Evolutionary conservation across 2,329 filamentous ascomycete species (phyloP).

Genomic region (Blastomyces silverae): DNA sequence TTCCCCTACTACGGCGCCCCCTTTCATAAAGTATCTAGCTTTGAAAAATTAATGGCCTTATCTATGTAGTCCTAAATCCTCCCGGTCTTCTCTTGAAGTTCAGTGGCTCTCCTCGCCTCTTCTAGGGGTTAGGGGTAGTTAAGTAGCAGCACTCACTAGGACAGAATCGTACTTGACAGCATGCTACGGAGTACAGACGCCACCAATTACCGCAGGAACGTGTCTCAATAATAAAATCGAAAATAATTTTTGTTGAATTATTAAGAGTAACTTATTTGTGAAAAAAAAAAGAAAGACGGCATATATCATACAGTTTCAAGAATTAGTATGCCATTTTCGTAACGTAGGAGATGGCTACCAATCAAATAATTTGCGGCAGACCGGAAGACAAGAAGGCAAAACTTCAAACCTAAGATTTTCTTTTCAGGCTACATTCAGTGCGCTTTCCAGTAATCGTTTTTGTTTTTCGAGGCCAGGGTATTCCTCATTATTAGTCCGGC

Average conservation of each 20-base stretch:
- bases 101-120: background rate
- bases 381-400: background rate
- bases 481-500: background rate
- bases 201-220: background rate
- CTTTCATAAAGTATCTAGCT: background rate
- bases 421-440: background rate
- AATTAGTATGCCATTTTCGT: too few species aligned
- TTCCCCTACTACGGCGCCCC: background rate
- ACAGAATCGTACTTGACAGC: background rate
- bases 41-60: background rate
- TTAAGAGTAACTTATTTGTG: background rate
- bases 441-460: background rate
- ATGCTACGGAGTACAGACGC: background rate
- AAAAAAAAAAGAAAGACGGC: too few species aligned
- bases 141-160: background rate
- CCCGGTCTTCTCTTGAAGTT: background rate
- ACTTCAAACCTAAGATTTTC: background rate
- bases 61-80: background rate
- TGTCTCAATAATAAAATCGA: background rate
- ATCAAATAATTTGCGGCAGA: too few species aligned
- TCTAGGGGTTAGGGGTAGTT: background rate
- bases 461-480: background rate
- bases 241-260: background rate
- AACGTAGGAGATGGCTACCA: too few species aligned
- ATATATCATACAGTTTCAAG: too few species aligned